A percentile compares a stretch with the other conserved stretches of the same genome.
Conservation (phyloP, 2,329 filamentous ascomycete species). For the Verticillium longisporum region DNA sequence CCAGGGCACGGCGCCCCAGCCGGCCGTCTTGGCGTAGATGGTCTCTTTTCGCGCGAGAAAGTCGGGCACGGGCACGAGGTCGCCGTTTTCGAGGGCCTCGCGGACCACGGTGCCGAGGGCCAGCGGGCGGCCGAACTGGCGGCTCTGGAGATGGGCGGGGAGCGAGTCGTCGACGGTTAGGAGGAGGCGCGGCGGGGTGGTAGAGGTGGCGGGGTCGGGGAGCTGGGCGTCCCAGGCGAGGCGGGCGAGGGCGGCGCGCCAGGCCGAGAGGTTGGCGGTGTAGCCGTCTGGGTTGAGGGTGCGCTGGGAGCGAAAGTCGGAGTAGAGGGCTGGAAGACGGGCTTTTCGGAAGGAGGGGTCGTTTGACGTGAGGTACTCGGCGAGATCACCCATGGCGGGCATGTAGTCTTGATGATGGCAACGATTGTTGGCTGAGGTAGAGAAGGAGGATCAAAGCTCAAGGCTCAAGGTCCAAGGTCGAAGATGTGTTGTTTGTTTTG, state of each 20-base stretch:
- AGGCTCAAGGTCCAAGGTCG: too few relatives aligned
- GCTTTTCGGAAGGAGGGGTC: constrained; percentile 59
- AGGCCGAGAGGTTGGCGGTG: constrained; percentile 70
- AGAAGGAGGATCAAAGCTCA: too few relatives aligned
- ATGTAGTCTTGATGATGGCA: too few relatives aligned
- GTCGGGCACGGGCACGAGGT: constrained; percentile 63
- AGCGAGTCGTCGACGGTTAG: constrained; percentile 56
- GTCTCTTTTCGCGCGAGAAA: constrained; percentile 62
- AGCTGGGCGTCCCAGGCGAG: constrained; percentile 56
- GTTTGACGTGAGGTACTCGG: constrained; percentile 56
- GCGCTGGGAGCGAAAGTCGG: constrained; percentile 71
- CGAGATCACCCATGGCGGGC: constrained; percentile 56
- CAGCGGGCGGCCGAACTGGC: constrained; percentile 73
- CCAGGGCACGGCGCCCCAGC: constrained; percentile 65
- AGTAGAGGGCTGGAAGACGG: constrained; percentile 79
- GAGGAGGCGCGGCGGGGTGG: constrained; percentile 38
- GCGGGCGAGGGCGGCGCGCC: constrained; percentile 67
- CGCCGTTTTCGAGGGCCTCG: constrained; percentile 63
- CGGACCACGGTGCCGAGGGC: constrained; percentile 70
- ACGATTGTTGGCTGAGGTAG: too few relatives aligned
- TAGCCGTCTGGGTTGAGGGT: constrained; percentile 81
- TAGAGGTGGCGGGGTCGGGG: constrained; percentile 25
- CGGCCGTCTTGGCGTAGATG: constrained; percentile 60
- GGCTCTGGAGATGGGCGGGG: constrained; percentile 63
- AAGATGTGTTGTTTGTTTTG: too few relatives aligned